Percentiles rank a stretch among this genome's conserved stretches.
Evolutionary conservation across 371 early-diverging fungal genomes (phyloP).

Genomic region (Smittium culicis): DNA sequence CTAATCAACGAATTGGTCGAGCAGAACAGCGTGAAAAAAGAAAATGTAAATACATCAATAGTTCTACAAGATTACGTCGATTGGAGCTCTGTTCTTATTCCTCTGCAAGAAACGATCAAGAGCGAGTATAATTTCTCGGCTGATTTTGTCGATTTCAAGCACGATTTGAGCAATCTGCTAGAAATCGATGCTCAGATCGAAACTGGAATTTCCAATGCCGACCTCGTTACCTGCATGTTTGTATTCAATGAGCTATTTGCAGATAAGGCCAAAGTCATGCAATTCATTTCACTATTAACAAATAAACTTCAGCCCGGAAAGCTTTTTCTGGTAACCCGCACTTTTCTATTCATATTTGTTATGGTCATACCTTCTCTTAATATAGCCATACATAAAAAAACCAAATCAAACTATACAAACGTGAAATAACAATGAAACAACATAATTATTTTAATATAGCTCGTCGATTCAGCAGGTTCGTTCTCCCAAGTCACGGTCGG

Average conservation of each 20-base stretch:
- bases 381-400: too few relatives aligned
- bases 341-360: too few relatives aligned
- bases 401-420: too few relatives aligned
- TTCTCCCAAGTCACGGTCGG: slow-evolving; percentile 75
- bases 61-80: slow-evolving; percentile 60
- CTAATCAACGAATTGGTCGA: slow-evolving; percentile 36
- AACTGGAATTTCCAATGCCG: slow-evolving; percentile 33
- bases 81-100: slow-evolving; percentile 39
- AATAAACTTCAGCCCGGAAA: slow-evolving; percentile 48
- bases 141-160: slow-evolving; percentile 32
- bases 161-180: slow-evolving; percentile 36
- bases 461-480: slow-evolving; percentile 87
- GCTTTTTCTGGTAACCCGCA: slow-evolving; percentile 45
- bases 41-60: too few relatives aligned
- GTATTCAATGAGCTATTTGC: slow-evolving; percentile 77
- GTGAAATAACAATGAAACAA: too few relatives aligned
- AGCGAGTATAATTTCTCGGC: slow-evolving; percentile 31
- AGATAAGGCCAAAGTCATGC: slow-evolving; percentile 57
- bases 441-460: too few relatives aligned
- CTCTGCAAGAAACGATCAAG: slow-evolving; percentile 34
- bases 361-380: too few relatives aligned
- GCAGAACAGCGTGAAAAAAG: slow-evolving; percentile 10
- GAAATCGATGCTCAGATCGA: slow-evolving; percentile 27
- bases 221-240: slow-evolving; percentile 76
- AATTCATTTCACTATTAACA: slow-evolving; percentile 52